These are phyloP conservation scores for Nannizziopsis arthrosporioides DNA, from an alignment of 2,329 filamentous ascomycete species.

Conservation along the genomic window DNA sequence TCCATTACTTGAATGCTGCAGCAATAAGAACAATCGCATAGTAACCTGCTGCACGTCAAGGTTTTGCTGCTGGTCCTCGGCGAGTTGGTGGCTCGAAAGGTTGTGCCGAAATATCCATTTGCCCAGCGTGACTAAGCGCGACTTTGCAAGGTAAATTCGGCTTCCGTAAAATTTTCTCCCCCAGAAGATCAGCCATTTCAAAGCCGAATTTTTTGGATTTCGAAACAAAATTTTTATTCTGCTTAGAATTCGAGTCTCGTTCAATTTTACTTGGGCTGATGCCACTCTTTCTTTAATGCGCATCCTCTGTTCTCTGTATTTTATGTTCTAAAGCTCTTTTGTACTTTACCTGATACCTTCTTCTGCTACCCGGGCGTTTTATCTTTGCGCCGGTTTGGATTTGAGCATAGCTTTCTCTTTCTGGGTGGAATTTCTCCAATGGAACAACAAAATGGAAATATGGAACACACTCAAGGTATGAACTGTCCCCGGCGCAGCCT, in stretches of 20 bases:
- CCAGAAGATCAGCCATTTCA: conserved; percentile 16
- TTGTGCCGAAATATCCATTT: conserved; percentile 8
- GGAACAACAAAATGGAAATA: conserved; percentile 31
- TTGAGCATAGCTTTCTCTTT: conserved; percentile 7
- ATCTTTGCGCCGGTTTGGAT: conserved; percentile 6
- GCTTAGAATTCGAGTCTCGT: background rate
- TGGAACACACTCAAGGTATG: conserved; percentile 33
- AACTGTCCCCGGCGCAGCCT: background rate
- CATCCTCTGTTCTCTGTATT: too few species aligned
- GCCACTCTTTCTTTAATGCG: too few species aligned
- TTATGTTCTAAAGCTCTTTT: background rate
- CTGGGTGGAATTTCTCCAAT: conserved; percentile 20
- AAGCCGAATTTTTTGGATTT: conserved; percentile 14
- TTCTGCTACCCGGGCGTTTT: background rate
- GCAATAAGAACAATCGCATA: background rate
- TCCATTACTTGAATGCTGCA: too few species aligned
- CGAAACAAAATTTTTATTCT: conserved; percentile 6
- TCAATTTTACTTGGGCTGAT: too few species aligned
- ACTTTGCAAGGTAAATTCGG: conserved; percentile 31
- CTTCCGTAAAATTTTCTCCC: conserved; percentile 34
- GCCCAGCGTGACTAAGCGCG: conserved; percentile 4
- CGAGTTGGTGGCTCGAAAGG: background rate
- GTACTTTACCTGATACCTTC: conserved; percentile 1
- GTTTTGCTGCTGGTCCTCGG: conserved; percentile 4
- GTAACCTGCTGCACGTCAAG: conserved; percentile 6